phyloP scores from a whole-genome alignment of 768 basidiomycete species.

The Lyophyllum decastes region DNA sequence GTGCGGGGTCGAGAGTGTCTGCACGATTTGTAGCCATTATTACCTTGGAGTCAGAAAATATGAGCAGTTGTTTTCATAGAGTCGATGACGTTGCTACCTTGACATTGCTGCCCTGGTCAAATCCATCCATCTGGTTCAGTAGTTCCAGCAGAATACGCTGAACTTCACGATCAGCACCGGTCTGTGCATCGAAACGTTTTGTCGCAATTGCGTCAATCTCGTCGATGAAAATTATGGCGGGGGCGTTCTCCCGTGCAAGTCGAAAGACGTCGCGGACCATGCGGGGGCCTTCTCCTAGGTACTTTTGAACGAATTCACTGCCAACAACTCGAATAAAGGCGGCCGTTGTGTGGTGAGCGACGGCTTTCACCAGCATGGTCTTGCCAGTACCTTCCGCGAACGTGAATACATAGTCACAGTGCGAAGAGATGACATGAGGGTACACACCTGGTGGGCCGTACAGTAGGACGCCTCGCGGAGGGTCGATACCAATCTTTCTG shows the following conservation, averaged over 20 bases:
- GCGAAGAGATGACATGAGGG: neutral
- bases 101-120: slow-evolving; percentile 98
- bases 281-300: slow-evolving; percentile 97
- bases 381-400: slow-evolving; percentile 82
- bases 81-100: slow-evolving; percentile 63
- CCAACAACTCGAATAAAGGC: slow-evolving; percentile 98
- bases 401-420: neutral
- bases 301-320: slow-evolving; percentile 99
- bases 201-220: slow-evolving; percentile 99
- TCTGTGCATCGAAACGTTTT: slow-evolving; percentile 99
- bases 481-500: slow-evolving; percentile 99
- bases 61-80: neutral
- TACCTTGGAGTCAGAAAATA: slow-evolving; percentile 53
- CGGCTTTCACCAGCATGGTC: slow-evolving; percentile 99
- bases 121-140: slow-evolving; percentile 99
- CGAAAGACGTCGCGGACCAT: slow-evolving; percentile 99
- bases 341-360: slow-evolving; percentile 96
- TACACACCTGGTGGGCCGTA: slow-evolving; percentile 92
- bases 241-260: slow-evolving; percentile 94
- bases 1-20: slow-evolving; percentile 95
- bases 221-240: slow-evolving; percentile 99
- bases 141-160: slow-evolving; percentile 97
- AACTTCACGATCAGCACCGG: slow-evolving; percentile 97
- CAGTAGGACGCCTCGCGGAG: slow-evolving; percentile 93
- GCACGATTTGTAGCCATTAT: slow-evolving; percentile 99